These are phyloP conservation scores for Hyphopichia fennica DNA, from an alignment of 1,139 yeast species.

Conservation along the genomic window DNA sequence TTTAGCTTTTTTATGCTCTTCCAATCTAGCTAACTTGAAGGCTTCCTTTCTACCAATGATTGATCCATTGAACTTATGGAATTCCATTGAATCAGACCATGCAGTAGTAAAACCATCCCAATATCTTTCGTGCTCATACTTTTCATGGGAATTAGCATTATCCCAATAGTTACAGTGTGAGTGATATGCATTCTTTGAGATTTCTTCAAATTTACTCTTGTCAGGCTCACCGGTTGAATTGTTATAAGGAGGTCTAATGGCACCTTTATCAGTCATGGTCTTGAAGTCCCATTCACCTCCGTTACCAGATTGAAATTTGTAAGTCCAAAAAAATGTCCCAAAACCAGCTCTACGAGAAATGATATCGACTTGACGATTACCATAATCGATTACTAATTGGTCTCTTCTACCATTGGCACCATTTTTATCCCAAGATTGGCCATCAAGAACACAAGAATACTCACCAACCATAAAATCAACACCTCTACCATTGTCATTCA, in stretches of 20 bases:
- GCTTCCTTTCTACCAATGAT: constrained; percentile 70
- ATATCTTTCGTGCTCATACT: constrained; percentile 79
- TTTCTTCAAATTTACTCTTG: constrained; percentile 42
- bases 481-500: constrained; percentile 44
- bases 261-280: constrained; percentile 72
- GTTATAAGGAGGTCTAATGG: constrained; percentile 34
- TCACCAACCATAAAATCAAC: constrained; percentile 87
- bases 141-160: constrained; percentile 51
- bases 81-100: constrained; percentile 68
- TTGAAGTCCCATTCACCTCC: constrained; percentile 97
- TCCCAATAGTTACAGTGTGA: constrained; percentile 73
- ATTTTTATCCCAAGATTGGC: constrained; percentile 63
- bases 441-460: constrained; percentile 85
- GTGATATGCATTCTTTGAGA: constrained; percentile 35
- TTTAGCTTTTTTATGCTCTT: constrained; percentile 55
- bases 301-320: constrained; percentile 79
- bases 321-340: constrained; percentile 91
- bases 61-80: constrained; percentile 70
- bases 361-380: constrained; percentile 39
- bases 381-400: constrained; percentile 37
- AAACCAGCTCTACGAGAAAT: constrained; percentile 55
- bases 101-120: constrained; percentile 75
- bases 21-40: constrained; percentile 53
- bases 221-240: constrained; percentile 32
- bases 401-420: constrained; percentile 45